Evolutionary conservation across 2,329 filamentous ascomycete genomes (phyloP).

Genomic region (Ophiocordyceps camponoti-floridani): DNA sequence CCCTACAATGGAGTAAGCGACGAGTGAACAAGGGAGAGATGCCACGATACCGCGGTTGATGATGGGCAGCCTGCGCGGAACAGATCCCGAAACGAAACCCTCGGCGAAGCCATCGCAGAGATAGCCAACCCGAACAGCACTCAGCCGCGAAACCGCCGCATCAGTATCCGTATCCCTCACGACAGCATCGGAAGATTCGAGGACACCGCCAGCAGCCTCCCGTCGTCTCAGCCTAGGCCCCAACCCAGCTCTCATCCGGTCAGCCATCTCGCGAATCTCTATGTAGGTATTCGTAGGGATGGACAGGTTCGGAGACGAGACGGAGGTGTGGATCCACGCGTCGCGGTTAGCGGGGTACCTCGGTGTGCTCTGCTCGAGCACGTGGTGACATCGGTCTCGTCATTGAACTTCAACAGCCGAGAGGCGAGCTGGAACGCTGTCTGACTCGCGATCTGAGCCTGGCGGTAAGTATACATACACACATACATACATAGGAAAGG

Average conservation of each 20-base stretch:
- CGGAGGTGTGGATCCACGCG: no score
- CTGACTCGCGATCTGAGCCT: no score
- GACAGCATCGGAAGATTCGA: slow-evolving; percentile 38
- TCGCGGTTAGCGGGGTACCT: no score
- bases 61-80: slow-evolving; percentile 59
- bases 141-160: slow-evolving; percentile 74
- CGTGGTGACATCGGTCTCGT: no score
- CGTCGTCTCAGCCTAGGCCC: slow-evolving; percentile 20
- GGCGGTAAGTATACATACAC: no score
- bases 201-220: not conserved
- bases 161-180: slow-evolving; percentile 87
- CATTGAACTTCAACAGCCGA: no score
- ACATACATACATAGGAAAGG: no score
- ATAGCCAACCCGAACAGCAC: slow-evolving; percentile 74
- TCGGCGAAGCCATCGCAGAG: slow-evolving; percentile 64
- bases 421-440: no score
- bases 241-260: not conserved
- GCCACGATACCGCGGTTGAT: slow-evolving; percentile 59
- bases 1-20: slow-evolving; percentile 26
- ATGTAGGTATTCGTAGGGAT: no score
- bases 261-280: no score
- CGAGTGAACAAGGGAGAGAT: not conserved
- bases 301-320: no score
- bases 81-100: slow-evolving; percentile 43
- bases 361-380: no score